Base-by-base conservation (phyloP, 2,329 filamentous ascomycete genomes). In the Lecanoromycetidae sp. region DNA sequence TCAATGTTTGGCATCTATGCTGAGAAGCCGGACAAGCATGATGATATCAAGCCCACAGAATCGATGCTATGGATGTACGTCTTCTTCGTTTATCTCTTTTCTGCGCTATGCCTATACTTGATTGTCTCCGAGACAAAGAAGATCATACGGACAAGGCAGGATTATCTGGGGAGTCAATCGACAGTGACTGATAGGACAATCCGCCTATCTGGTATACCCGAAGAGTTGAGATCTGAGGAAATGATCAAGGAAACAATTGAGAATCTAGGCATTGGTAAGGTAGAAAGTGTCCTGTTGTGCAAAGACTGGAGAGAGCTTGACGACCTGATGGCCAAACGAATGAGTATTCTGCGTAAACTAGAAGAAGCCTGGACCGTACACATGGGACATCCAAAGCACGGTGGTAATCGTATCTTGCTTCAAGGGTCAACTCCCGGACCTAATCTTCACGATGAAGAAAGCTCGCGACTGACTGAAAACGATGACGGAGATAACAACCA, bases 131-230 rank as follows among this genome's bases (percentile, higher is more conserved):
- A 94, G 65, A 96, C 91, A 0, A 78, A 82, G 55, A 82, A 80
- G 50, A 82, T 98, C 44, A 93, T 96, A 54, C 77, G 81, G 48
- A 76, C 90, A 25, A 75, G 91, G 20, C 91, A 98, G 63, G 80
- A 87, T 49, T 98, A 95, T 60, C 74, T 98, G 8, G 91, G 91
- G 10, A 87, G 82, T 19, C 90, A 96, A 63, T 88, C 84, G 0
- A 96, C 90, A n/a, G 78, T 95, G 43, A 96, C 91, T 1, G 91
- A 98, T 64, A 80, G 88, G 26, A 98, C 91, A 0, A 88, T 98
- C 57, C 81, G 87, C 20, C 68, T 98, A 15, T 91, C 90, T 0
- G 90, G 90, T 0, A 90, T 98, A 19, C 91, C 93, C 0, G 61
- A 65, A 3, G 80, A 90, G 20, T 66, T 96, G 50, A 77, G 85